A percentile compares a stretch with the other conserved stretches of the same genome.
These are phyloP conservation scores for Pseudogymnoascus sp. DNA, from an alignment of 2,329 filamentous ascomycete species.

Conservation along the genomic window DNA sequence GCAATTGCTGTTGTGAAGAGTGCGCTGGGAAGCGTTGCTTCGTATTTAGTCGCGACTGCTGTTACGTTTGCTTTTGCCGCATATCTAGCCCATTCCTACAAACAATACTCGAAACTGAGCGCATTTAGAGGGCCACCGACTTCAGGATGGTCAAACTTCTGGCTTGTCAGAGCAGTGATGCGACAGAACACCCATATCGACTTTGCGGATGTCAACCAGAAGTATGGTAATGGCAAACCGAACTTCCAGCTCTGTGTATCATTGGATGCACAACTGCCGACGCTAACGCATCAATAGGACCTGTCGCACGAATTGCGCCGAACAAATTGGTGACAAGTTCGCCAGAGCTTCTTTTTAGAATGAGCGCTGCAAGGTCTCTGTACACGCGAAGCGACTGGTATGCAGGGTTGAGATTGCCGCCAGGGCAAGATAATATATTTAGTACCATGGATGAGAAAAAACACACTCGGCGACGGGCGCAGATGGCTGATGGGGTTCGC, in stretches of 20 bases:
- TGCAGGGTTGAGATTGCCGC: slow-evolving; percentile 6
- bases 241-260: background rate
- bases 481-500: slow-evolving; percentile 9
- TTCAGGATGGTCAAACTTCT: background rate
- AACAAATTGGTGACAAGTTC: slow-evolving; percentile 21
- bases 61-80: background rate
- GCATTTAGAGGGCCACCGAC: background rate
- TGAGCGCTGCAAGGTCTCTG: slow-evolving; percentile 17
- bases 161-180: slow-evolving; percentile 1
- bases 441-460: slow-evolving; percentile 9
- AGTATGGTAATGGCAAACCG: background rate
- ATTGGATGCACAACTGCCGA: background rate
- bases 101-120: background rate
- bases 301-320: slow-evolving; percentile 21
- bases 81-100: background rate
- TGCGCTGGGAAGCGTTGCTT: background rate
- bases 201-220: slow-evolving; percentile 1
- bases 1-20: background rate
- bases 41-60: background rate
- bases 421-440: slow-evolving; percentile 10
- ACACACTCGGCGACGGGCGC: slow-evolving; percentile 1
- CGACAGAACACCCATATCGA: slow-evolving; percentile 5
- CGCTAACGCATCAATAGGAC: slow-evolving; percentile 9
- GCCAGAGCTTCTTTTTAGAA: slow-evolving; percentile 18
- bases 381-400: slow-evolving; percentile 20